phyloP scores from a whole-genome alignment of 495 filamentous ascomycete genomes.

The Hypoxylon rickii region DNA sequence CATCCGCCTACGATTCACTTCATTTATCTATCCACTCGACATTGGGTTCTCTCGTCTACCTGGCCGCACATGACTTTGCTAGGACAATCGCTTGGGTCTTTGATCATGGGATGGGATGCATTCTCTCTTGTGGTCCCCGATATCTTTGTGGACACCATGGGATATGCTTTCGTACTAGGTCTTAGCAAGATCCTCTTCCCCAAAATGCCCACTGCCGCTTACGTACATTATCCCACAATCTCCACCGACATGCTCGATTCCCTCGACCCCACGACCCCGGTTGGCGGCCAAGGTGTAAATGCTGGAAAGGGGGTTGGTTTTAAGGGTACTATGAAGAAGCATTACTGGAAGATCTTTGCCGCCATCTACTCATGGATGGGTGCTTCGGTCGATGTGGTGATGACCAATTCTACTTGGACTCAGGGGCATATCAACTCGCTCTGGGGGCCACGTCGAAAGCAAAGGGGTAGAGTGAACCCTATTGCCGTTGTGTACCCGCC shows the following conservation, averaged over 20 bases:
- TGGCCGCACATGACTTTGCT: conserved; percentile 95
- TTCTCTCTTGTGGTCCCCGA: conserved; percentile 90
- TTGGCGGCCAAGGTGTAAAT: conserved; percentile 76
- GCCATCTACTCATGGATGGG: conserved; percentile 79
- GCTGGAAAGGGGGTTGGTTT: conserved; percentile 75
- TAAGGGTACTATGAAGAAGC: conserved; percentile 68
- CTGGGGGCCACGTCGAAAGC: conserved; percentile 67
- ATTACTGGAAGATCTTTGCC: conserved; percentile 89
- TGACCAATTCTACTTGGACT: conserved; percentile 97
- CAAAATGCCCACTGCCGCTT: conserved; percentile 81
- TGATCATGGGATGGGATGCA: conserved; percentile 89
- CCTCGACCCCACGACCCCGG: conserved; percentile 63
- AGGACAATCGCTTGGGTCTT: conserved; percentile 85
- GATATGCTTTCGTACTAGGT: conserved; percentile 88
- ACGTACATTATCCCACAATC: conserved; percentile 98
- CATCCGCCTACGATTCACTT: conserved; percentile 83
- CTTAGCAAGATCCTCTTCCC: conserved; percentile 83
- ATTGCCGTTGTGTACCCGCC: conserved; percentile 86
- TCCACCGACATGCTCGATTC: conserved; percentile 96
- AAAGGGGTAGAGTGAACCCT: conserved; percentile 45
- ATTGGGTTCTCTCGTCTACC: conserved; percentile 79
- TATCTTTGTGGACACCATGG: conserved; percentile 97
- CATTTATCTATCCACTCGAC: conserved; percentile 85
- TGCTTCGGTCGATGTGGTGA: conserved; percentile 81
- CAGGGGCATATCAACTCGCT: conserved; percentile 77